Evolutionary conservation across 2,329 filamentous ascomycete genomes (phyloP), one percentile per base, ranked within the genome.

Genomic region (Beauveria sp.): DNA sequence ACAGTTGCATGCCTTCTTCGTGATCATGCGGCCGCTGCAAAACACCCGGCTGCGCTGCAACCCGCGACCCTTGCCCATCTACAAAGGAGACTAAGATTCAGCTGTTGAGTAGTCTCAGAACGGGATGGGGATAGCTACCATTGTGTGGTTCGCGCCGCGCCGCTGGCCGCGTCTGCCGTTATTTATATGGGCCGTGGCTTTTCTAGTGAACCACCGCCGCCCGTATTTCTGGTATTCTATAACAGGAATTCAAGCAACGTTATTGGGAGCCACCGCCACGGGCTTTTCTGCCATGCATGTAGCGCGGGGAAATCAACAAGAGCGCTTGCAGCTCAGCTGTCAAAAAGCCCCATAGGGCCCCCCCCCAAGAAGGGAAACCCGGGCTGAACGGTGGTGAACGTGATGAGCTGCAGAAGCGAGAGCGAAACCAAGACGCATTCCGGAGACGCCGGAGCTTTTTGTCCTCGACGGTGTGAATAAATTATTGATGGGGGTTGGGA

Each of bases 151-250:
- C 58, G 58, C 58, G 43, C 58, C 58, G 58, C 58, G 42, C 58
- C 58, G 58, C 26, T 28, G 38, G 22, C 56, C 56, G 46, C 28
- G 50, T 55, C 50, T 60, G 50, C 58, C 58, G 58, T 51, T 60
- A 60, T 60, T 60, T 60, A 60, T 60, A 60, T 60, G 58, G 58
- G 38, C 57, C 57, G 46, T 60, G 47, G 47, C 57, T 60, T 60
- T 9, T 52, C 26, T 14, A 47, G 54, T 26, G 26, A 46, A 51
- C 18, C 26, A n/a, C 14, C n/a, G 40, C 53, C 53, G 40, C 53
- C 53, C 38, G 54, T 56, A 56, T 47, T 49, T 26, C 6, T 12
- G 4, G 34, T 38, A 5, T 38, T 38, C 34, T 38, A 38, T 14
- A 16, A 38, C 34, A 3, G 10, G 2, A 38, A 38, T 57, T 34